phyloP scores from a whole-genome alignment of 2,329 filamentous ascomycete species.

The Exserohilum rostratum region DNA sequence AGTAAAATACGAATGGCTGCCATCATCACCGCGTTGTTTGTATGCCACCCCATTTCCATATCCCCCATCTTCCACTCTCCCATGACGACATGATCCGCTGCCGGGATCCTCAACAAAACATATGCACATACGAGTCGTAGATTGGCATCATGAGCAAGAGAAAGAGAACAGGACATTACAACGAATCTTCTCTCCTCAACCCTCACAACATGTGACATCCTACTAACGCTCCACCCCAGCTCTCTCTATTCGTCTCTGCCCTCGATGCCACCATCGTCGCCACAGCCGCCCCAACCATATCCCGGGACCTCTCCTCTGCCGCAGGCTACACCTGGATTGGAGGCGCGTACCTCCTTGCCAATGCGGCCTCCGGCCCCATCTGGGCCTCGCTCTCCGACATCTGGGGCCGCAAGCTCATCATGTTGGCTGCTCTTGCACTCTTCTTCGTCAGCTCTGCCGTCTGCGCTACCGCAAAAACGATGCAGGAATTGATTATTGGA shows the following conservation, averaged over 20 bases:
- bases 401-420: constrained; percentile 62
- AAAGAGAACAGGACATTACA: too few relatives aligned
- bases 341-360: constrained; percentile 72
- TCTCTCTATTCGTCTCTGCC: constrained; percentile 51
- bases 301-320: constrained; percentile 67
- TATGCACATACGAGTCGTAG: too few relatives aligned
- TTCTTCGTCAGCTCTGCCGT: constrained; percentile 68
- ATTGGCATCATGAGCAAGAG: too few relatives aligned
- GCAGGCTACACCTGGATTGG: constrained; percentile 81
- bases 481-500: constrained; percentile 66
- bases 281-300: constrained; percentile 71
- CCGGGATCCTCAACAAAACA: background rate
- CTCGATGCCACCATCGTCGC: constrained; percentile 65
- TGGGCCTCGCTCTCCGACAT: constrained; percentile 70
- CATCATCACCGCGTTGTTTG: constrained; percentile 43
- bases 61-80: too few relatives aligned
- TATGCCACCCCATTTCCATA: constrained; percentile 20
- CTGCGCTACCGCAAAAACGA: constrained; percentile 61
- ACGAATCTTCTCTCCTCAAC: too few relatives aligned
- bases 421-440: constrained; percentile 58
- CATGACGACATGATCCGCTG: background rate
- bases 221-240: constrained; percentile 19
- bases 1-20: constrained; percentile 35
- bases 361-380: constrained; percentile 69
- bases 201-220: background rate